Base-by-base conservation (phyloP, 2,329 filamentous ascomycete species). In the Sporothrix dimorphospora region DNA sequence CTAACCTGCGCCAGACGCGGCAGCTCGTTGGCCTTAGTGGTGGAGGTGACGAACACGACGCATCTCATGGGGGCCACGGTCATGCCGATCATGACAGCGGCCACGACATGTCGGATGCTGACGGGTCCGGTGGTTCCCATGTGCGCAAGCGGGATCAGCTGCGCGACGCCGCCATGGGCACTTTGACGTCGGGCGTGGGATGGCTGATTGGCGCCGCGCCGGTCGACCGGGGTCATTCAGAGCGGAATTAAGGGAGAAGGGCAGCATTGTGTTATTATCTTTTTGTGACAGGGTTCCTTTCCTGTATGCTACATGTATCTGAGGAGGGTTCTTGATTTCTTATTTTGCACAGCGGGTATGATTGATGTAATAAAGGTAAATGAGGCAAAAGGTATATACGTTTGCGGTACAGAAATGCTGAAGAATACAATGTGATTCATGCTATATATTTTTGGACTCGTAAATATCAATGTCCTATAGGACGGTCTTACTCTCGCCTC, bases 71-170 rank as follows among this genome's bases (percentile, higher is more conserved):
- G 30, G 30, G 30, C 30, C 30, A 34, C 30, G 30, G 30, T 34
- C 30, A 34, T 34, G 45, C 34, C 19, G 57, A 53, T 1, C 66
- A 69, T 12, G 40, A 55, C 71, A 45, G 53, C 65, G 14, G 65
- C 21, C 47, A 61, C 69, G 16, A 59, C 16, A 9, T n/a, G 24
- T 68, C 21, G 65, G 71, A 53, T n/a, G 67, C 66, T 59, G 65
- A 74, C 61, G 67, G 42, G 42, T 21, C 66, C 27, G 75, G 69
- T 55, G 9, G 27, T 63, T 30, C 75, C 65, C 74, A 81, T 72
- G 84, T 88, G 49, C 86, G 92, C 76, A 94, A 91, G 83, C 86
- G 93, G 76, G 93, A 95, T 79, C 90, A 91, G 79, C 77, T 92
- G 53, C 84, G 88, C 74, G 89, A 91, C 73, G 90, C 86, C 47